A percentile compares a stretch with the other conserved stretches of the same genome.
Evolutionary conservation across 2,329 filamentous ascomycete genomes (phyloP).

Genomic region (Pseudopithomyces maydicus): DNA sequence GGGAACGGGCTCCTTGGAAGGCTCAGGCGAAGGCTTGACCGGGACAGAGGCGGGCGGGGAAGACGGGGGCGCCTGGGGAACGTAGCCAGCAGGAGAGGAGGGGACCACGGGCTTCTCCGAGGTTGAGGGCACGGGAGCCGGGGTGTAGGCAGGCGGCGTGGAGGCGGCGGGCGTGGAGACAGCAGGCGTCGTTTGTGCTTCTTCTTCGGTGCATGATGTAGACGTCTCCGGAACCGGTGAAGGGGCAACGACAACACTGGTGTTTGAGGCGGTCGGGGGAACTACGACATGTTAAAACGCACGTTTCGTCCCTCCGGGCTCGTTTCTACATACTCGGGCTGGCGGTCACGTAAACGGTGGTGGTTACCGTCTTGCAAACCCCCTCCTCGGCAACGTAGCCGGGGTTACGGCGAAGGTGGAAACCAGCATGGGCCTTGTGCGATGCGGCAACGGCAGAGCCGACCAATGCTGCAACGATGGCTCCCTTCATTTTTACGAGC

Average conservation of each 20-base stretch:
- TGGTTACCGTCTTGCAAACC: conserved; percentile 70
- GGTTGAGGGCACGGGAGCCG: conserved; percentile 17
- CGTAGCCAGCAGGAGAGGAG: conserved; percentile 19
- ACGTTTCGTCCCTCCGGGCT: background rate
- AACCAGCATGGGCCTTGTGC: conserved; percentile 67
- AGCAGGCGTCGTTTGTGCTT: conserved; percentile 66
- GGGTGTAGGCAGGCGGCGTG: conserved; percentile 54
- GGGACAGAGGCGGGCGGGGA: conserved; percentile 57
- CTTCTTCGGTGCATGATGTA: conserved; percentile 75
- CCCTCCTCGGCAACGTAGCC: conserved; percentile 55
- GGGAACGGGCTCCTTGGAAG: conserved; percentile 16
- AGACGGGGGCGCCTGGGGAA: conserved; percentile 65
- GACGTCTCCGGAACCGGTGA: conserved; percentile 66
- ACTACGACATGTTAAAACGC: conserved; percentile 1
- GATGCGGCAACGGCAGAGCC: conserved; percentile 61
- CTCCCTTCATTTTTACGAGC: conserved; percentile 73
- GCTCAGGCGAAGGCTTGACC: conserved; percentile 8
- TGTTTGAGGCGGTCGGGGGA: conserved; percentile 25
- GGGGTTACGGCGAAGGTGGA: conserved; percentile 59
- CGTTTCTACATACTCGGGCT: conserved; percentile 51
- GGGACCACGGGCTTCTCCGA: conserved; percentile 5
- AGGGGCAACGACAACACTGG: conserved; percentile 28
- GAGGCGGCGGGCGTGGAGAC: no score
- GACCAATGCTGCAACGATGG: conserved; percentile 62
- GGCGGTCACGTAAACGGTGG: conserved; percentile 31